Conservation (phyloP, 129 eudicot species). For the Arctium minus region DNA sequence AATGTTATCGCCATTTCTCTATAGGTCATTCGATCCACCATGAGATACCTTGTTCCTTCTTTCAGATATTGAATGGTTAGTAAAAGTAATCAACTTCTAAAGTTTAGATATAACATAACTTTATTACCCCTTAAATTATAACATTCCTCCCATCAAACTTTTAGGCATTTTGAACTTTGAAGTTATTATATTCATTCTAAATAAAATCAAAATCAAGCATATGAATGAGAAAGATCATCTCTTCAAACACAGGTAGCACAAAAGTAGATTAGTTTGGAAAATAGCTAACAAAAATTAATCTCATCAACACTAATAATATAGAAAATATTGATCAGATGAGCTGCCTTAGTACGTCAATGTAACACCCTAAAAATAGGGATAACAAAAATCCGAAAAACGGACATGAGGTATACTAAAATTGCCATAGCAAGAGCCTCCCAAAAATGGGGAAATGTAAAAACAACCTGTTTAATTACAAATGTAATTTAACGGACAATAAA, state of each 20-base stretch:
- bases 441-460: too few species aligned
- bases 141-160: neutral
- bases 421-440: too few species aligned
- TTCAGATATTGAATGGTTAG: neutral
- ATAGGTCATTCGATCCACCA: too few species aligned
- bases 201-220: constrained; percentile 6
- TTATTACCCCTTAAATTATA: neutral
- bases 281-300: neutral
- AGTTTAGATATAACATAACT: neutral
- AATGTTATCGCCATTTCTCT: too few species aligned
- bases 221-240: neutral
- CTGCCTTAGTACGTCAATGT: too few species aligned
- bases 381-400: too few species aligned
- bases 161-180: neutral
- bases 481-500: too few species aligned
- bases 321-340: too few species aligned
- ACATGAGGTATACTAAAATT: too few species aligned
- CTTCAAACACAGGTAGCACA: neutral
- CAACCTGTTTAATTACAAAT: too few species aligned
- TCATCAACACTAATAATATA: too few species aligned
- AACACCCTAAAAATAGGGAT: too few species aligned
- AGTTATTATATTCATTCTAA: neutral
- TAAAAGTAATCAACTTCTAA: neutral
- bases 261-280: neutral
- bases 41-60: neutral